These are phyloP conservation scores for Candida albicans DNA, from an alignment of 1,139 yeast species.

Conservation along the genomic window DNA sequence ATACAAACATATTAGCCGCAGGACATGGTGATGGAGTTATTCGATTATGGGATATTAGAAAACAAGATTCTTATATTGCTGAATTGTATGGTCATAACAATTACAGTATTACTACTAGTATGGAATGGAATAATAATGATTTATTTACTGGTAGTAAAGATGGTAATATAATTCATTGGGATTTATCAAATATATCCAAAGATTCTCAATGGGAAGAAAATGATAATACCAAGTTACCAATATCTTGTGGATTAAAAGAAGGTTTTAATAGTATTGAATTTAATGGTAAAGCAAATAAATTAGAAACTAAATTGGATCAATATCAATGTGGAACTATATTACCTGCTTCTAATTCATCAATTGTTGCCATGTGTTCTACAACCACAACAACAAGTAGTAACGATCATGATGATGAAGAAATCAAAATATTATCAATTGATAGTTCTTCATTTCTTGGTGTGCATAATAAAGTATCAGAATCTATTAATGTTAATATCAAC, in stretches of 20 bases:
- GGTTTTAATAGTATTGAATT: conserved; percentile 47
- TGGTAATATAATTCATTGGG: conserved; percentile 77
- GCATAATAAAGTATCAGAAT: conserved; percentile 45
- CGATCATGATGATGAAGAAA: conserved; percentile 25
- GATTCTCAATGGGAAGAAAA: conserved; percentile 9
- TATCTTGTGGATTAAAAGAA: conserved; percentile 44
- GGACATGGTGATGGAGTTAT: conserved; percentile 61
- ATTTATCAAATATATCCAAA: too few species aligned
- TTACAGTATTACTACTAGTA: conserved; percentile 44
- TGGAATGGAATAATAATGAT: conserved; percentile 65
- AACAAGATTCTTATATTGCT: conserved; percentile 50
- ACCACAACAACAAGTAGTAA: conserved; percentile 16
- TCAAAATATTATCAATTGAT: conserved; percentile 52
- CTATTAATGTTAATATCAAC: conserved; percentile 24
- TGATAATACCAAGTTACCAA: conserved; percentile 16
- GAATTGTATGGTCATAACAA: conserved; percentile 58
- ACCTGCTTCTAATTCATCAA: conserved; percentile 56
- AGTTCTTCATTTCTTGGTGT: conserved; percentile 56
- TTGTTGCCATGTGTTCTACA: conserved; percentile 41
- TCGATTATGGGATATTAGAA: conserved; percentile 76
- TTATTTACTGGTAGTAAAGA: conserved; percentile 68
- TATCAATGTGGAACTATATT: conserved; percentile 63
- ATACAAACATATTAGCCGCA: conserved; percentile 65
- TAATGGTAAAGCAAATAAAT: conserved; percentile 29
- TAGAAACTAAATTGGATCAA: conserved; percentile 35